These are phyloP conservation scores for Paecilomyces sp. DNA, from an alignment of 2,329 filamentous ascomycete species.

Conservation along the genomic window DNA sequence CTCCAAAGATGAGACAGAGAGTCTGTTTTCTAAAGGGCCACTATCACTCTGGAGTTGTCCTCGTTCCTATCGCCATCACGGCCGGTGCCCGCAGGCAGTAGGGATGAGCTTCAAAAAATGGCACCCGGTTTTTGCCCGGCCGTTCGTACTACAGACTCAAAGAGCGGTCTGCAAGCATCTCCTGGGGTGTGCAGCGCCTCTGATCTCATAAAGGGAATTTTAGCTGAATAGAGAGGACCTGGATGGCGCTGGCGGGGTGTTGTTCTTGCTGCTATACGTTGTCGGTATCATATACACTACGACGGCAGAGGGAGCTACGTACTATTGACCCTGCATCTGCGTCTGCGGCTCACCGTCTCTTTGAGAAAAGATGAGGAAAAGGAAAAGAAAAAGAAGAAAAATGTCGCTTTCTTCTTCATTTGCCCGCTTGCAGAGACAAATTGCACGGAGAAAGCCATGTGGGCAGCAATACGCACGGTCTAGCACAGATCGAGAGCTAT, in stretches of 20 bases:
- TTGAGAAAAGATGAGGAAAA: too few relatives aligned
- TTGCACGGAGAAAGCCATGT: neutral
- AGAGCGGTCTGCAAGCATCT: neutral
- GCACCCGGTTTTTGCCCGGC: neutral
- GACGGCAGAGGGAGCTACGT: neutral
- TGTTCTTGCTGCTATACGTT: neutral
- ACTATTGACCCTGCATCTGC: neutral
- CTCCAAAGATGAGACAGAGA: neutral
- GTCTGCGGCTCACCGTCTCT: neutral
- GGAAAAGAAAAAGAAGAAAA: neutral
- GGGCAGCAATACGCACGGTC: neutral
- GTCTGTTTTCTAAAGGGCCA: neutral
- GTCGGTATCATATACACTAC: neutral
- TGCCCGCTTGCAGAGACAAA: neutral
- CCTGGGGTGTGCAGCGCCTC: neutral
- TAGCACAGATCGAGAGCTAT: neutral
- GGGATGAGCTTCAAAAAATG: neutral
- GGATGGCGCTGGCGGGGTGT: neutral
- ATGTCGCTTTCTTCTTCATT: neutral
- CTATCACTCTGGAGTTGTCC: neutral
- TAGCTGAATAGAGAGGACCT: neutral
- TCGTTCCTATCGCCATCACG: neutral
- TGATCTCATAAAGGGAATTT: neutral
- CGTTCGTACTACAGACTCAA: neutral
- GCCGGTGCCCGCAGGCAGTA: neutral